phyloP scores from a whole-genome alignment of 768 basidiomycete genomes.

The Boletus huronensis region DNA sequence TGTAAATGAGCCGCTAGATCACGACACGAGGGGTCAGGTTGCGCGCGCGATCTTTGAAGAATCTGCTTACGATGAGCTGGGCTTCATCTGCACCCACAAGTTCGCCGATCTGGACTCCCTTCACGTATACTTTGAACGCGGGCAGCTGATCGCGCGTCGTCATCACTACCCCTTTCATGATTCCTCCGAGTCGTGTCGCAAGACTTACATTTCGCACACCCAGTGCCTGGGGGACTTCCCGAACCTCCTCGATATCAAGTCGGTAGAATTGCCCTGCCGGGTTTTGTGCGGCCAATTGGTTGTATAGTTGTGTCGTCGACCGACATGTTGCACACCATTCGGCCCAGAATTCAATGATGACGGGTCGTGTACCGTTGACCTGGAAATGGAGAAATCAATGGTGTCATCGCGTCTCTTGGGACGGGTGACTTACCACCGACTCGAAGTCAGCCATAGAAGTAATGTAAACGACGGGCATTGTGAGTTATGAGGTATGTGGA shows the following conservation, averaged over 20 bases:
- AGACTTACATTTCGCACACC: slow-evolving; percentile 24
- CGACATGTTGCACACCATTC: slow-evolving; percentile 29
- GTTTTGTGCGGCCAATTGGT: slow-evolving; percentile 27
- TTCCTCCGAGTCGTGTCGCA: slow-evolving; percentile 6
- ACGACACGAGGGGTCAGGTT: slow-evolving; percentile 18
- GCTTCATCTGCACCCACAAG: slow-evolving; percentile 26
- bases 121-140: slow-evolving; percentile 30
- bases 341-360: slow-evolving; percentile 32
- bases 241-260: slow-evolving; percentile 29
- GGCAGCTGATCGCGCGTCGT: slow-evolving; percentile 21
- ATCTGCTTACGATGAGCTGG: slow-evolving; percentile 23
- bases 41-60: slow-evolving; percentile 2
- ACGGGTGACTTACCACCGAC: slow-evolving; percentile 14
- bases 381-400: slow-evolving; percentile 11
- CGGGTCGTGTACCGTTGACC: slow-evolving; percentile 22
- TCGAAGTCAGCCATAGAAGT: slow-evolving; percentile 29
- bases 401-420: background rate
- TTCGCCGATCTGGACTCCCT: slow-evolving; percentile 30
- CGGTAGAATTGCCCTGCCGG: slow-evolving; percentile 28
- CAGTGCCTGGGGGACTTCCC: slow-evolving; percentile 23
- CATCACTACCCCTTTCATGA: slow-evolving; percentile 15
- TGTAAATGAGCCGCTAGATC: slow-evolving; percentile 28
- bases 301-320: slow-evolving; percentile 18
- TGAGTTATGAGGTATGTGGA: slow-evolving; percentile 12
- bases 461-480: slow-evolving; percentile 24